These are phyloP conservation scores for Penicillium sp. DNA, from an alignment of 2,329 filamentous ascomycete species.

Conservation along the genomic window DNA sequence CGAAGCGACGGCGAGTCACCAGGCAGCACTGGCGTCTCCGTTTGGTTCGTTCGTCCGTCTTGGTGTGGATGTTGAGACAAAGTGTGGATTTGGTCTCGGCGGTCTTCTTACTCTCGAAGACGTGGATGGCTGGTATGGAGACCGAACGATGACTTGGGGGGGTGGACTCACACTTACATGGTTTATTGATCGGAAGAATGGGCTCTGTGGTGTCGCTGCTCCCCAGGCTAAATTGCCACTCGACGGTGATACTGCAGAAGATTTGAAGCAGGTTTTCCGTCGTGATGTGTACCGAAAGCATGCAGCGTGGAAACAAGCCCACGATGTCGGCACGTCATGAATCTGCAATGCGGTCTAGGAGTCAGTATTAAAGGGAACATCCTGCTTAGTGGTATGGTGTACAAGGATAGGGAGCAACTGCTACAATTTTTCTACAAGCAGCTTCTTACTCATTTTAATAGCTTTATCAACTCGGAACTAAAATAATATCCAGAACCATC, in stretches of 20 bases:
- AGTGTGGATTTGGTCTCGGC: constrained; percentile 47
- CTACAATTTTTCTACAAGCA: too few species aligned
- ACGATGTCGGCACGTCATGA: not conserved
- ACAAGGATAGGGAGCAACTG: too few species aligned
- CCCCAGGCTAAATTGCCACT: constrained; percentile 46
- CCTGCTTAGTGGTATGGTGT: too few species aligned
- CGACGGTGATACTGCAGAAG: constrained; percentile 25
- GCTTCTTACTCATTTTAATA: too few species aligned
- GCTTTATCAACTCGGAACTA: too few species aligned
- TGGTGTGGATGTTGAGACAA: constrained; percentile 35
- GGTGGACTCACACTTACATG: constrained; percentile 53
- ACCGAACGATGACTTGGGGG: constrained; percentile 51
- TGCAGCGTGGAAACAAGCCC: constrained; percentile 31
- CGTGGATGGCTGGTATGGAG: constrained; percentile 50
- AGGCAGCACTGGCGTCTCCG: constrained; percentile 36
- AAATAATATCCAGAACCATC: too few species aligned
- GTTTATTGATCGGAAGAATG: constrained; percentile 56
- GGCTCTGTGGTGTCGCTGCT: constrained; percentile 49
- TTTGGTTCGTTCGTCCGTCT: constrained; percentile 43
- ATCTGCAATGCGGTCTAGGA: too few species aligned
- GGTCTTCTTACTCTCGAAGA: constrained; percentile 49
- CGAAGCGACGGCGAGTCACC: constrained; percentile 30
- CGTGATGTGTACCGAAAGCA: constrained; percentile 49
- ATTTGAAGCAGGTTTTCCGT: constrained; percentile 50
- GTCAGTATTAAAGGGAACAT: too few species aligned